These are phyloP conservation scores for Filobasidium wieringae DNA, from an alignment of 768 basidiomycete genomes.

Conservation along the genomic window DNA sequence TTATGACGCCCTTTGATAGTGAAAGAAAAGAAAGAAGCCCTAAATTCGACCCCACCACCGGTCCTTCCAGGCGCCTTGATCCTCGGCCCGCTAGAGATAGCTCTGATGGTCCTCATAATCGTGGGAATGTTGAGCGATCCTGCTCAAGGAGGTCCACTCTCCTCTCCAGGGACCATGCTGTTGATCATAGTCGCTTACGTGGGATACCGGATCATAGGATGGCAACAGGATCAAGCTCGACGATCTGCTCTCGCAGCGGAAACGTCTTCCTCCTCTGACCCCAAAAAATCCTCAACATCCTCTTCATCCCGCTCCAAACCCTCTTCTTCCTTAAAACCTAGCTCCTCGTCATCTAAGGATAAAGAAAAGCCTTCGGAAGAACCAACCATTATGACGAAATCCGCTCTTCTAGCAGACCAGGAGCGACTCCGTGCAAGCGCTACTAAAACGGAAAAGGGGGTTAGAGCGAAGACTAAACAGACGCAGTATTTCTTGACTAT, in stretches of 20 bases:
- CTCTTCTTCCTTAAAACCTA: conserved; percentile 13
- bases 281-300: not conserved
- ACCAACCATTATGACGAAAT: conserved; percentile 7
- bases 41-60: conserved; percentile 15
- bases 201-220: conserved; percentile 29
- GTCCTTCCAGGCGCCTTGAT: conserved; percentile 18
- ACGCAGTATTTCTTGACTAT: conserved; percentile 39
- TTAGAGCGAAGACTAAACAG: conserved; percentile 15
- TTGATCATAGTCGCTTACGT: conserved; percentile 28
- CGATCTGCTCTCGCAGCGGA: not conserved
- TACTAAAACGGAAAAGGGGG: conserved; percentile 4
- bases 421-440: conserved; percentile 8
- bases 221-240: conserved; percentile 27
- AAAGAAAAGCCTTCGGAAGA: conserved; percentile 1
- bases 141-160: conserved; percentile 4
- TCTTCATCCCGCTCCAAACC: conserved; percentile 20
- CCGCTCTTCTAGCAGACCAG: conserved; percentile 9
- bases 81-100: conserved; percentile 34
- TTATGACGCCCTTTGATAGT: not conserved
- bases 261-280: not conserved
- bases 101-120: conserved; percentile 25
- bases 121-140: conserved; percentile 25
- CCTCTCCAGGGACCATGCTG: conserved; percentile 32
- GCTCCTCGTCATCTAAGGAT: conserved; percentile 11
- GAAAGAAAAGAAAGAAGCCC: conserved; percentile 14